A percentile compares a stretch with the other conserved stretches of the same genome.
These are phyloP conservation scores for Coprinopsis strossmayeri DNA, from an alignment of 768 basidiomycete genomes.

Conservation along the genomic window DNA sequence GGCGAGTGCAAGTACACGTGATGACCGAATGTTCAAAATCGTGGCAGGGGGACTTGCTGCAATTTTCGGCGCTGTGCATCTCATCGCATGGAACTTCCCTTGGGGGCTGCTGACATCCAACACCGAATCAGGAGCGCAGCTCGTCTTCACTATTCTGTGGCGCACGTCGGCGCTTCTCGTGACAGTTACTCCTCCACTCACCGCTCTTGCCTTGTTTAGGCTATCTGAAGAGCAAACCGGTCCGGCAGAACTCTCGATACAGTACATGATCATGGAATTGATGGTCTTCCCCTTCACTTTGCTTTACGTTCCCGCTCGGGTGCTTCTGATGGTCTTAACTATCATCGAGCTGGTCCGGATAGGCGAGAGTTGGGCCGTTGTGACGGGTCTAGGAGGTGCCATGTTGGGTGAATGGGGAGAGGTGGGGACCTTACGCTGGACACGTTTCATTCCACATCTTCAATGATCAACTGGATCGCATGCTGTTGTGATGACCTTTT, in stretches of 20 bases:
- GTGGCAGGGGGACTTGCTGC: not conserved
- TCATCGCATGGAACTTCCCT: not conserved
- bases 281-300: slow-evolving; percentile 1
- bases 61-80: not conserved
- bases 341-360: not conserved
- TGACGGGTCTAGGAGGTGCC: not conserved
- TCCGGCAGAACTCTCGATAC: not conserved
- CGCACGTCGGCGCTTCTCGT: not conserved
- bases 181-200: not conserved
- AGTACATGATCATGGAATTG: not conserved
- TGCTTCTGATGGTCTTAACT: not conserved
- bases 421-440: not conserved
- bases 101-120: not conserved
- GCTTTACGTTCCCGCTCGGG: slow-evolving; percentile 1
- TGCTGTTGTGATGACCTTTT: not conserved
- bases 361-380: not conserved
- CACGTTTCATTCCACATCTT: not conserved
- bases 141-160: not conserved
- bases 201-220: not conserved
- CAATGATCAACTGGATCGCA: not conserved
- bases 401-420: slow-evolving; percentile 1
- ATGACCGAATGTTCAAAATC: not conserved
- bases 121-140: not conserved
- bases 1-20: not conserved
- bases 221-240: not conserved